phyloP scores from a whole-genome alignment of 2,329 filamentous ascomycete genomes.

The Passalora sequoiae region DNA sequence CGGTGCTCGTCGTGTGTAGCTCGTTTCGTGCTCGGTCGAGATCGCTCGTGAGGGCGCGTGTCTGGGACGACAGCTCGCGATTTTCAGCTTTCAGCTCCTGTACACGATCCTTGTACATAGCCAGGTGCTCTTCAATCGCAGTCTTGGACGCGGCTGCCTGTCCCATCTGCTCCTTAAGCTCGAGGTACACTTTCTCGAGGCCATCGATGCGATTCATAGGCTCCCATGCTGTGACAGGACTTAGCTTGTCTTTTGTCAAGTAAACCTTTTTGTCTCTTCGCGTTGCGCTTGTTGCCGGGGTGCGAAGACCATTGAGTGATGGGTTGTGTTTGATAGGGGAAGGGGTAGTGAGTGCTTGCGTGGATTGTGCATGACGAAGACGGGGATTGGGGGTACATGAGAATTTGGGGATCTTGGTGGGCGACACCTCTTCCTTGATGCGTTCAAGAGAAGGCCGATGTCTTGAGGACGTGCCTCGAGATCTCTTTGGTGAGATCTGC shows the following conservation, averaged over 20 bases:
- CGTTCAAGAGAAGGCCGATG: conserved; percentile 30
- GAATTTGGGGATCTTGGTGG: conserved; percentile 34
- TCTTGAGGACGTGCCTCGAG: conserved; percentile 14
- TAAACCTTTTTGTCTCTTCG: conserved; percentile 56
- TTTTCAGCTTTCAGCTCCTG: conserved; percentile 29
- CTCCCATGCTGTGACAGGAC: conserved; percentile 63
- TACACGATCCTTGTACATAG: conserved; percentile 63
- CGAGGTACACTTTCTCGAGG: conserved; percentile 68
- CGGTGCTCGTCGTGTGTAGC: conserved; percentile 31
- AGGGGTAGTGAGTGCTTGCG: conserved; percentile 27
- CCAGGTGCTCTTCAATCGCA: conserved; percentile 67
- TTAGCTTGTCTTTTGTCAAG: conserved; percentile 56
- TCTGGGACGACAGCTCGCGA: conserved; percentile 46
- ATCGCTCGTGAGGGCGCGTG: conserved; percentile 59
- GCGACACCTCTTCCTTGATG: conserved; percentile 31
- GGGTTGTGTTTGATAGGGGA: conserved; percentile 29
- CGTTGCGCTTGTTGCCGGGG: conserved; percentile 22
- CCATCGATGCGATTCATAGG: conserved; percentile 69
- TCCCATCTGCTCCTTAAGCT: conserved; percentile 67
- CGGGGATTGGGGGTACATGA: conserved; percentile 25
- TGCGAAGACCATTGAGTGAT: conserved; percentile 26
- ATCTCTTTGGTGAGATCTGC: conserved; percentile 23
- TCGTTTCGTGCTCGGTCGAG: conserved; percentile 44
- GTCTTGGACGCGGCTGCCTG: conserved; percentile 63
- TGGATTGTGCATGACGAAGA: conserved; percentile 30